A percentile compares a stretch with the other conserved stretches of the same genome.
Conservation (phyloP, 2,329 filamentous ascomycete species). For the Scedosporium boydii region DNA sequence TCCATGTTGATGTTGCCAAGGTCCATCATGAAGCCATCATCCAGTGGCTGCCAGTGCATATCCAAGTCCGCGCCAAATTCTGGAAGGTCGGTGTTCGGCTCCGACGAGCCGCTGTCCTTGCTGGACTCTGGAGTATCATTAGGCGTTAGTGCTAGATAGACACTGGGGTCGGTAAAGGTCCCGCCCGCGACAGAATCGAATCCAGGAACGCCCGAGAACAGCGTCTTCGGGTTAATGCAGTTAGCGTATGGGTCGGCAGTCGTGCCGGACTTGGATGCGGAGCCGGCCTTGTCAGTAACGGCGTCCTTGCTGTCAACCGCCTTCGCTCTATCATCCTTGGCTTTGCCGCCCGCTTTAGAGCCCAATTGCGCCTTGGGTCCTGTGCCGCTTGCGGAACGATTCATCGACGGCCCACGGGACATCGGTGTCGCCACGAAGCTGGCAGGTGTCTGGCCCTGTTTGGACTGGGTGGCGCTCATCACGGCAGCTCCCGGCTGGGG, state of each 20-base stretch:
- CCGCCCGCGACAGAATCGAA: slow-evolving; percentile 31
- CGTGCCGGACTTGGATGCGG: slow-evolving; percentile 12
- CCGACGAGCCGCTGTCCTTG: slow-evolving; percentile 49
- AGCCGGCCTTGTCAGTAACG: slow-evolving; percentile 18
- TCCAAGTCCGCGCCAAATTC: slow-evolving; percentile 43
- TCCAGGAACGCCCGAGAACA: slow-evolving; percentile 30
- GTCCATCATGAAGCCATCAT: slow-evolving; percentile 32
- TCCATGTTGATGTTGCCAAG: slow-evolving; percentile 28
- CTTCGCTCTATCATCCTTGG: not conserved
- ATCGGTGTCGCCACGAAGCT: slow-evolving; percentile 33
- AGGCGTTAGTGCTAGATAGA: slow-evolving; percentile 47
- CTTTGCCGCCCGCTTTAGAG: not conserved
- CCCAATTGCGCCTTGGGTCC: not conserved
- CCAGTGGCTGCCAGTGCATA: slow-evolving; percentile 40
- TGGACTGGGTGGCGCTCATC: slow-evolving; percentile 34
- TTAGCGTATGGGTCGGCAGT: slow-evolving; percentile 24
- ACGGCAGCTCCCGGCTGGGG: slow-evolving; percentile 17
- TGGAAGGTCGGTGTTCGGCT: slow-evolving; percentile 53
- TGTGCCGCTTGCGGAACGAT: slow-evolving; percentile 32
- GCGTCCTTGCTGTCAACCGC: slow-evolving; percentile 27
- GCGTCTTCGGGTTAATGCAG: slow-evolving; percentile 28
- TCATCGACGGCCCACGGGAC: slow-evolving; percentile 42
- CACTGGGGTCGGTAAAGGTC: slow-evolving; percentile 41
- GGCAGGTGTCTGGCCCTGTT: slow-evolving; percentile 36
- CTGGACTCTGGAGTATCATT: slow-evolving; percentile 57